Base-by-base conservation (phyloP, 768 basidiomycete genomes). In the Mycena leptocephala region DNA sequence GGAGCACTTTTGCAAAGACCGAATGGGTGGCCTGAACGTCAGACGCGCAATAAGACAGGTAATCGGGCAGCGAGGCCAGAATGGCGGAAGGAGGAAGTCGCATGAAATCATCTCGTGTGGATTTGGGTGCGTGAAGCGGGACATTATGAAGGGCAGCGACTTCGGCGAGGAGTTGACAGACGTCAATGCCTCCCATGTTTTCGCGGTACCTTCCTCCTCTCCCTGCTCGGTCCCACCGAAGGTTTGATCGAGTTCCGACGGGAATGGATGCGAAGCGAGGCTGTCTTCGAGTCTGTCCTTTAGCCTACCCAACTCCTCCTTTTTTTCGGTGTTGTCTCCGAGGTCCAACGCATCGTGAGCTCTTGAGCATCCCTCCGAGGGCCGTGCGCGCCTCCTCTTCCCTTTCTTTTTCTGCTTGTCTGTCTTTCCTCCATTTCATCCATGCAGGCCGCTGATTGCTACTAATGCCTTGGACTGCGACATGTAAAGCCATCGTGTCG, bases 401-500 rank as follows among this genome's bases (percentile, higher is more conserved):
- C 82, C 88, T 90, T 79, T 92, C 89, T 66, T 88, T 80, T 74
- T 89, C 90, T 46, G 85, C 85, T 61, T 89, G 88, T 81, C 94
- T 93, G 51, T 88, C 86, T 82, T 97, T 98, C 67, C 93, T 90
- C 80, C 96, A 92, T 81, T 94, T 93, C 87, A 93, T 92, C 98
- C 98, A 99, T 2, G 94, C 95, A 0, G 97, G 96, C 2, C 97
- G 93, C 82, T 99, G 98, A 78, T 96, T 95, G 0, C 96, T 96
- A 1, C 97, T 97, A 70, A 99, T 97, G 9, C 98, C 97, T 75
- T 94, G 95, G 13, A 97, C 94, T 11, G 98, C 96, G 64, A 97
- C 94, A 82, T 99, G 98, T 8, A 99, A 88, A 1, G 97, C 92
- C 92, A 99, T 96, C 0, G 98, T 99, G 83, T 99, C 98, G 62